These are phyloP conservation scores for Trichoderma harzianum DNA, from an alignment of 2,329 filamentous ascomycete genomes.

Conservation along the genomic window DNA sequence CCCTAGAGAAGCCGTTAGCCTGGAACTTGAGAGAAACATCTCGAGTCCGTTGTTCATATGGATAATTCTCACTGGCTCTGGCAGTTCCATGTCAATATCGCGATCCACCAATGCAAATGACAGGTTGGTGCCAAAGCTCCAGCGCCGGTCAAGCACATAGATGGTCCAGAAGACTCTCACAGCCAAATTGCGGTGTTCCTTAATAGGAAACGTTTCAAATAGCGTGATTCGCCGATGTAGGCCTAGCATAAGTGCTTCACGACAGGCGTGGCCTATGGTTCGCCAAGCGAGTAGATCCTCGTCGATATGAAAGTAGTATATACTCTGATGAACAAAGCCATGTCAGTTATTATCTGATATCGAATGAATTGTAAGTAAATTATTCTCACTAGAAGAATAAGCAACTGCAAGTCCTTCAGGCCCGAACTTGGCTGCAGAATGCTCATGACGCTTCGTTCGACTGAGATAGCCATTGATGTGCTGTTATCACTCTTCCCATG, in stretches of 20 bases:
- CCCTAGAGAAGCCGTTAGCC: conserved; percentile 22
- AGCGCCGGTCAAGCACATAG: conserved; percentile 49
- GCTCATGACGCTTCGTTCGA: neutral
- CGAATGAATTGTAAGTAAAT: neutral
- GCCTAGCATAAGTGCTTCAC: conserved; percentile 47
- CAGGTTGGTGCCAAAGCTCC: conserved; percentile 48
- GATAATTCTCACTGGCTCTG: neutral
- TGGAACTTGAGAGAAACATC: neutral
- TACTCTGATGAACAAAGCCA: conserved; percentile 29
- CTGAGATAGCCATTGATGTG: neutral
- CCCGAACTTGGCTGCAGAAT: neutral
- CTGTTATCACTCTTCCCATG: neutral
- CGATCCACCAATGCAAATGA: neutral
- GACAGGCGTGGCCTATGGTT: conserved; percentile 44
- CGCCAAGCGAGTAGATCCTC: conserved; percentile 50
- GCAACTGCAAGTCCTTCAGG: neutral
- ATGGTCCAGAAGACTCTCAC: conserved; percentile 48
- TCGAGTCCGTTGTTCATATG: neutral
- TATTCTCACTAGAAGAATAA: neutral
- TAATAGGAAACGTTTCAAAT: conserved; percentile 19
- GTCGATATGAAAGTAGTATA: conserved; percentile 44
- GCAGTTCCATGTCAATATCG: neutral
- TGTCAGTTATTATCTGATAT: neutral
- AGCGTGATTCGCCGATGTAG: conserved; percentile 42
- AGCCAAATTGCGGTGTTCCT: conserved; percentile 30